Conservation (phyloP, 2,329 filamentous ascomycete species). For the Pseudogymnoascus sp. region DNA sequence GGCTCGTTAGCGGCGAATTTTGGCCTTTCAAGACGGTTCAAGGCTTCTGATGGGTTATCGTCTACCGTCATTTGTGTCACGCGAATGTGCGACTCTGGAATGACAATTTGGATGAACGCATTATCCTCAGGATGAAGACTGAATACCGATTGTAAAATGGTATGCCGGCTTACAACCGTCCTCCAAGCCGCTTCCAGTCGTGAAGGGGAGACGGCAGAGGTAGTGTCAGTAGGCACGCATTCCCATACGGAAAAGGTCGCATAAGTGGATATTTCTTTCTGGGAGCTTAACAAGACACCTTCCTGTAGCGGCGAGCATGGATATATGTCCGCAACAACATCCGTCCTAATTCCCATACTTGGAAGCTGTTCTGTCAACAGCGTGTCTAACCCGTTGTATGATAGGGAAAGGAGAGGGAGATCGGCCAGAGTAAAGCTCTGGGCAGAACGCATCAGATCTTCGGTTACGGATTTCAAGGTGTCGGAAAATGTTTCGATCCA, state of each 20-base stretch:
- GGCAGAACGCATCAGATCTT: background rate
- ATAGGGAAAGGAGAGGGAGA: slow-evolving; percentile 39
- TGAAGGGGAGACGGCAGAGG: slow-evolving; percentile 29
- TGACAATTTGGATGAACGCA: background rate
- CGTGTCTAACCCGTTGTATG: slow-evolving; percentile 35
- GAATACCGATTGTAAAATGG: slow-evolving; percentile 1
- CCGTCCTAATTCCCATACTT: slow-evolving; percentile 11
- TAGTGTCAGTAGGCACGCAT: slow-evolving; percentile 18
- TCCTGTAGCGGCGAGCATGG: slow-evolving; percentile 32
- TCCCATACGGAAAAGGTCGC: slow-evolving; percentile 22
- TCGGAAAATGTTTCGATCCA: slow-evolving; percentile 9
- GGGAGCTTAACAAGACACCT: slow-evolving; percentile 25
- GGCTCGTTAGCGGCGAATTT: background rate
- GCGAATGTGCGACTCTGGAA: background rate
- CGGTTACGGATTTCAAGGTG: background rate
- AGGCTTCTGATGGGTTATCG: background rate
- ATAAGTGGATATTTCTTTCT: slow-evolving; percentile 8
- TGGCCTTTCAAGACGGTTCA: background rate
- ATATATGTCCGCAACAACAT: slow-evolving; percentile 32
- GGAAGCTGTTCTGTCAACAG: slow-evolving; percentile 19
- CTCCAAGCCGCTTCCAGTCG: background rate
- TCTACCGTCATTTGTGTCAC: background rate
- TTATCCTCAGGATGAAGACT: background rate
- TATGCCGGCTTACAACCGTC: slow-evolving; percentile 3
- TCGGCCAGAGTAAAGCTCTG: slow-evolving; percentile 34